These are phyloP conservation scores for Erodium texanum DNA, from an alignment of 441 rosid species.

Conservation along the genomic window DNA sequence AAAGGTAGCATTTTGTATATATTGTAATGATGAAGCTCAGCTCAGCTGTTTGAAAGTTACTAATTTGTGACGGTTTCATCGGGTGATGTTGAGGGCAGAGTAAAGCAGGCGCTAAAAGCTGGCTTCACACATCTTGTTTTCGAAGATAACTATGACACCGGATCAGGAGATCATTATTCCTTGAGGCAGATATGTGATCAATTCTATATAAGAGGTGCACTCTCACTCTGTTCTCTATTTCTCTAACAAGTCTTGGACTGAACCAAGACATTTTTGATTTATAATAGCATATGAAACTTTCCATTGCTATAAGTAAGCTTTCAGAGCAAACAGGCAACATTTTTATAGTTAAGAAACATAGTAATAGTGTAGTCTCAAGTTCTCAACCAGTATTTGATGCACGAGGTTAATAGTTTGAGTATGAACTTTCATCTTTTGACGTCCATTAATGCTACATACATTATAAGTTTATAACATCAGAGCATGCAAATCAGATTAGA, in stretches of 20 bases:
- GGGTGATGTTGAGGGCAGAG: conserved; percentile 34
- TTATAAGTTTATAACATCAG: not conserved
- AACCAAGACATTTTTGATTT: not conserved
- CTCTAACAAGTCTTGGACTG: not conserved
- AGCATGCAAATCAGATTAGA: not conserved
- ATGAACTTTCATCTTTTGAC: not conserved
- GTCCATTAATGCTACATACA: not conserved
- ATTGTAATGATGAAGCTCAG: too few species aligned
- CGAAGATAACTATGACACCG: conserved; percentile 97
- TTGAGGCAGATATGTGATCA: conserved; percentile 96
- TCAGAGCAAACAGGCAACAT: not conserved
- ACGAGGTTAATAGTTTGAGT: not conserved
- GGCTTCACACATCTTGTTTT: conserved; percentile 86
- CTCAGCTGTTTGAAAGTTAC: too few species aligned
- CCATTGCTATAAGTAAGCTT: not conserved
- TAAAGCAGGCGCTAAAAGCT: conserved; percentile 72
- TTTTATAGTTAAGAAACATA: not conserved
- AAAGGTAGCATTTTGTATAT: conserved; percentile 41
- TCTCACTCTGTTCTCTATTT: not conserved
- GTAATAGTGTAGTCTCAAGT: not conserved
- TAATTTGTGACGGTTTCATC: not conserved
- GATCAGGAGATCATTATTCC: conserved; percentile 96
- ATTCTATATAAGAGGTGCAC: conserved; percentile 63
- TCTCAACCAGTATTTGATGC: not conserved
- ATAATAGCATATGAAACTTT: not conserved